A percentile compares a stretch with the other conserved stretches of the same genome.
These are phyloP conservation scores for Aspergillus costaricaensis DNA, from an alignment of 2,329 filamentous ascomycete genomes.

Conservation along the genomic window DNA sequence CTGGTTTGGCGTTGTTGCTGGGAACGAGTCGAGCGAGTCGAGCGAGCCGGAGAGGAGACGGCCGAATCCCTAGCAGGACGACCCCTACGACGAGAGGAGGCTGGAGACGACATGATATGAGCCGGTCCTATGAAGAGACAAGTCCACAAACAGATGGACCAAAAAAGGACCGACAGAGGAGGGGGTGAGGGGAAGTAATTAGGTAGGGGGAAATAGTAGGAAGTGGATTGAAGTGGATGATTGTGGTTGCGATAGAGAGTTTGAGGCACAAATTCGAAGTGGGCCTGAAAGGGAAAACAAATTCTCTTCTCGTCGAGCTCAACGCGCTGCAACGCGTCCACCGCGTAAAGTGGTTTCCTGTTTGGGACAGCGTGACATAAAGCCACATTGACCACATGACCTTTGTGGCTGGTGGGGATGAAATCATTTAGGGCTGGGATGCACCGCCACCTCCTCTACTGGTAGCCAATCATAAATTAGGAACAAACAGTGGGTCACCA, in stretches of 20 bases:
- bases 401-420: not conserved
- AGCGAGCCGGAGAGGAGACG: slow-evolving; percentile 42
- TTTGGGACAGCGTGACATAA: slow-evolving; percentile 24
- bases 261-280: slow-evolving; percentile 11
- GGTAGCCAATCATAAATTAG: not conserved
- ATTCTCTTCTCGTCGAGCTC: slow-evolving; percentile 18
- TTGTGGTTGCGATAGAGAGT: slow-evolving; percentile 20
- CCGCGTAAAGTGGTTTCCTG: slow-evolving; percentile 38
- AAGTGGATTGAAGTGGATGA: slow-evolving; percentile 12
- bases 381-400: slow-evolving; percentile 19
- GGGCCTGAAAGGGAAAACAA: slow-evolving; percentile 29
- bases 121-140: slow-evolving; percentile 10
- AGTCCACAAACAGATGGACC: slow-evolving; percentile 3
- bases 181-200: not conserved
- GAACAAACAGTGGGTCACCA: not conserved
- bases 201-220: not conserved
- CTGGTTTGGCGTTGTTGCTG: slow-evolving; percentile 35
- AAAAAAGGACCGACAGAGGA: slow-evolving; percentile 9
- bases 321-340: slow-evolving; percentile 32
- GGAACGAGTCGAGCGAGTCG: slow-evolving; percentile 32
- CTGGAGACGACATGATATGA: slow-evolving; percentile 47
- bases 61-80: slow-evolving; percentile 43
- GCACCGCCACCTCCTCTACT: slow-evolving; percentile 3
- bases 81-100: slow-evolving; percentile 44
- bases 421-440: not conserved